These are phyloP conservation scores for Pelargonium australe DNA, from an alignment of 441 rosid genomes.

Conservation along the genomic window DNA sequence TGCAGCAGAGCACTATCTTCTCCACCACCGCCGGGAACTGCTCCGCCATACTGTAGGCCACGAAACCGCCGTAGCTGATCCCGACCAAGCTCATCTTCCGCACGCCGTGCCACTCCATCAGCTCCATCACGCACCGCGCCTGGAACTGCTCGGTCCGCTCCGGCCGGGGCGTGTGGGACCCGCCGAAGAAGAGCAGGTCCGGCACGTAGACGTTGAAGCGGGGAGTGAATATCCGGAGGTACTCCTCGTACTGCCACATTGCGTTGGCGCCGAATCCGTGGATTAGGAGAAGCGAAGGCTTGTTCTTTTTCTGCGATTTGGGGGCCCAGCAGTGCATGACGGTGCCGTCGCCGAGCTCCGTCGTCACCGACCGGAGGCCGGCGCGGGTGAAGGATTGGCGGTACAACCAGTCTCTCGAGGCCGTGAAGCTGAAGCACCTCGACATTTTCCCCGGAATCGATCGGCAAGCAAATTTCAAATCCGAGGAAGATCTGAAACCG, in stretches of 20 bases:
- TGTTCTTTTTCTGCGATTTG: not conserved
- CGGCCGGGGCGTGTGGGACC: constrained; percentile 16
- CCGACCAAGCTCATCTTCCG: constrained; percentile 20
- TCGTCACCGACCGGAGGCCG: constrained; percentile 9
- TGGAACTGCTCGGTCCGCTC: constrained; percentile 23
- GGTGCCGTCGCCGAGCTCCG: constrained; percentile 64
- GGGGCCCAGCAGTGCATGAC: constrained; percentile 52
- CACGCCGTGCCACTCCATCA: constrained; percentile 20
- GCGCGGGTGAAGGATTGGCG: no score
- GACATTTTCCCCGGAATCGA: no score
- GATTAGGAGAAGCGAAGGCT: constrained; percentile 21
- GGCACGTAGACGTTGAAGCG: constrained; percentile 27
- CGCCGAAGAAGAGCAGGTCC: constrained; percentile 7
- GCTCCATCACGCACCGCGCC: constrained; percentile 16
- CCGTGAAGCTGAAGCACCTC: no score
- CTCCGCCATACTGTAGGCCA: constrained; percentile 21
- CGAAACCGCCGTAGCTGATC: constrained; percentile 27
- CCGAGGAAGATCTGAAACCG: no score
- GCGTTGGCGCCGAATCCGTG: constrained; percentile 28
- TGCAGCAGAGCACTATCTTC: constrained; percentile 21
- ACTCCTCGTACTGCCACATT: constrained; percentile 21
- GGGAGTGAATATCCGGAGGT: constrained; percentile 16
- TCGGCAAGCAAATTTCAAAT: no score
- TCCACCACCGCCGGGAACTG: constrained; percentile 20
- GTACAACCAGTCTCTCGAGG: no score